A percentile compares a stretch with the other conserved stretches of the same genome.
Evolutionary conservation across 441 rosid species (phyloP).

Genomic region (Theobroma grandiflorum): DNA sequence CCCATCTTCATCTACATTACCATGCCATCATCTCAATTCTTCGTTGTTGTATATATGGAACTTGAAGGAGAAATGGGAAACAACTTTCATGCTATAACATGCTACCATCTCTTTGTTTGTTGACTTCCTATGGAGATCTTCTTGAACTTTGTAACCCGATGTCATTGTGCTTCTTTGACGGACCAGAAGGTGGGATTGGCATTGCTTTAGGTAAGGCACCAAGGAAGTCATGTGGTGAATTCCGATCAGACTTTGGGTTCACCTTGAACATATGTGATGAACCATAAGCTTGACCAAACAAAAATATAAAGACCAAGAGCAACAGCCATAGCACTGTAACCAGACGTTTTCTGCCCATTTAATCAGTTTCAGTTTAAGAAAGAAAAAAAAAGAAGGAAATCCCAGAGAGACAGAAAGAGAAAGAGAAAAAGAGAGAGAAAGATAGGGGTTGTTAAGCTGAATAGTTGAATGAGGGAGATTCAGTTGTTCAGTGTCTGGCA

Average conservation of each 20-base stretch:
- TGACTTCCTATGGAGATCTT: constrained; percentile 40
- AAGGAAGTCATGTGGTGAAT: constrained; percentile 44
- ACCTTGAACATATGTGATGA: constrained; percentile 30
- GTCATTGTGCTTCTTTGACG: constrained; percentile 73
- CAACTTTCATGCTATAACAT: neutral
- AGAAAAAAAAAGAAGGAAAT: neutral
- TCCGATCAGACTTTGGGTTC: constrained; percentile 30
- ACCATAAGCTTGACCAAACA: constrained; percentile 22
- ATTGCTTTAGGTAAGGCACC: constrained; percentile 69
- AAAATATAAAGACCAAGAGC: constrained; percentile 31
- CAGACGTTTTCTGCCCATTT: constrained; percentile 43
- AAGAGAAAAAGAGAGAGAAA: constrained; percentile 1
- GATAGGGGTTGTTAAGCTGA: constrained; percentile 3
- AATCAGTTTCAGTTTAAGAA: neutral
- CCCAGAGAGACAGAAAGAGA: neutral
- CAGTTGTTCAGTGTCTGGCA: neutral
- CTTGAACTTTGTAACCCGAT: constrained; percentile 52
- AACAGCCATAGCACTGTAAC: constrained; percentile 25
- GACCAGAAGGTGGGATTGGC: constrained; percentile 79
- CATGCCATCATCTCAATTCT: neutral
- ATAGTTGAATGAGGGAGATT: neutral
- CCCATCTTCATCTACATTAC: constrained; percentile 21
- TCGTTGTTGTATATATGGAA: neutral
- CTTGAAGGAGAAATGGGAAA: neutral
- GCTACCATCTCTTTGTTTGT: neutral